Conservation (phyloP, 164 flowering plant genomes). For the Aristolochia contorta region DNA sequence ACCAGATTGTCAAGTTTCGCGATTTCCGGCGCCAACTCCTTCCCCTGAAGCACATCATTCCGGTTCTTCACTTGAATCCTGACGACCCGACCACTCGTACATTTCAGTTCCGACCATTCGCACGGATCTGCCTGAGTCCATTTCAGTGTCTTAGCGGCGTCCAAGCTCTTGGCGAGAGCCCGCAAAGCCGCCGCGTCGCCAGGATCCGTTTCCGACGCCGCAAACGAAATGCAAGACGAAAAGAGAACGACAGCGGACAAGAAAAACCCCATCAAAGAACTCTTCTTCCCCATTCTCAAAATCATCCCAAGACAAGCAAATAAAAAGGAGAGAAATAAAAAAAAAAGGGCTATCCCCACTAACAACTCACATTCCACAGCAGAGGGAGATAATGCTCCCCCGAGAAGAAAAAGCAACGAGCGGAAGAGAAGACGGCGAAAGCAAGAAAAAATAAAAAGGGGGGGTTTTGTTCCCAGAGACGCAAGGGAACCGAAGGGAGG, state of each 20-base stretch:
- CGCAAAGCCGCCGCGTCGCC: constrained; percentile 4
- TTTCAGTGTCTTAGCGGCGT: constrained; percentile 3
- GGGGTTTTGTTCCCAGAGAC: not conserved
- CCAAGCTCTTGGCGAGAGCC: constrained; percentile 2
- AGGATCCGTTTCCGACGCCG: not conserved
- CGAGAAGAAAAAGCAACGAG: too few relatives aligned
- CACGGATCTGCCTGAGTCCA: constrained; percentile 46
- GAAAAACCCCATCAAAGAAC: not conserved
- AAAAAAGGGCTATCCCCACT: too few relatives aligned
- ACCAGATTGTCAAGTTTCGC: constrained; percentile 35
- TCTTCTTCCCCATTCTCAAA: too few relatives aligned
- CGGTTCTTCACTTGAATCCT: constrained; percentile 63
- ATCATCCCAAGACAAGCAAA: too few relatives aligned
- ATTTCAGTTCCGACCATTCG: constrained; percentile 52
- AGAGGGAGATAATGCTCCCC: too few relatives aligned
- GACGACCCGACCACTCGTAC: constrained; percentile 43
- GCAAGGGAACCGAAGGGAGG: not conserved
- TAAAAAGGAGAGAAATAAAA: too few relatives aligned
- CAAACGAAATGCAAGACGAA: not conserved
- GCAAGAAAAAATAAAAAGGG: not conserved
- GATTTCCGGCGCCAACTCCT: constrained; percentile 53
- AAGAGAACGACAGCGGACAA: not conserved
- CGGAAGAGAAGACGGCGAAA: too few relatives aligned
- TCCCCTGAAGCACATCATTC: constrained; percentile 22
- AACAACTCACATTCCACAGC: too few relatives aligned